Percentiles rank a stretch among this genome's conserved stretches.
Conservation (phyloP, 768 basidiomycete species). For the Dendrothele bispora region DNA sequence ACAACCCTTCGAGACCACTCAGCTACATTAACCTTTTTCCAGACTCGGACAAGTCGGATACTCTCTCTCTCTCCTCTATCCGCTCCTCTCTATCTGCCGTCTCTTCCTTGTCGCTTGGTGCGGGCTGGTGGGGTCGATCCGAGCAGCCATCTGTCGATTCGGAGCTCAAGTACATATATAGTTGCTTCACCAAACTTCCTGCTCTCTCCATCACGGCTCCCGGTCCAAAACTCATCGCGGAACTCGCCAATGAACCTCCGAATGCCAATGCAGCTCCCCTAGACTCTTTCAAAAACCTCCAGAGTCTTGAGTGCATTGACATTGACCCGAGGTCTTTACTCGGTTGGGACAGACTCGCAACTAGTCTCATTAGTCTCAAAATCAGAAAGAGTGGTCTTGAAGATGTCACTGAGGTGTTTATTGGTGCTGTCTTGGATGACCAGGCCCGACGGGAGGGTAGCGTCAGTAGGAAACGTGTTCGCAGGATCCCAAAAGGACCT, state of each 20-base stretch:
- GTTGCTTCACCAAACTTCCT: slow-evolving; percentile 88
- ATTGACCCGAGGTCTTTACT: slow-evolving; percentile 81
- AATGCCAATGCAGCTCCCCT: slow-evolving; percentile 78
- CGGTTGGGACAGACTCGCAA: slow-evolving; percentile 81
- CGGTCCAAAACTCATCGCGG: slow-evolving; percentile 62
- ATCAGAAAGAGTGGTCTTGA: slow-evolving; percentile 80
- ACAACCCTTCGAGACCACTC: slow-evolving; percentile 74
- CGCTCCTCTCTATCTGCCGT: slow-evolving; percentile 77
- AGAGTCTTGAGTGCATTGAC: slow-evolving; percentile 71
- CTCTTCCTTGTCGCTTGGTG: slow-evolving; percentile 72
- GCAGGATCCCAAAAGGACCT: slow-evolving; percentile 40
- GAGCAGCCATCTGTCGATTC: slow-evolving; percentile 61
- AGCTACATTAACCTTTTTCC: slow-evolving; percentile 65
- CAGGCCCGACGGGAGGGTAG: slow-evolving; percentile 61
- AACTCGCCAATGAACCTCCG: slow-evolving; percentile 68
- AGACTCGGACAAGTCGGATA: slow-evolving; percentile 64
- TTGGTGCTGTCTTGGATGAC: slow-evolving; percentile 80
- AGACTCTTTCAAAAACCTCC: slow-evolving; percentile 82
- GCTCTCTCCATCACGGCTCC: slow-evolving; percentile 70
- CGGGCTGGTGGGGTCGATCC: slow-evolving; percentile 68
- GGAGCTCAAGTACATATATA: slow-evolving; percentile 86
- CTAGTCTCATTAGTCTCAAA: slow-evolving; percentile 70
- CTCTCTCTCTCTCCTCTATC: slow-evolving; percentile 71
- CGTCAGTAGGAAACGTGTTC: slow-evolving; percentile 42
- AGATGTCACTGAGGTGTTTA: slow-evolving; percentile 75